phyloP scores from a whole-genome alignment of 1,284 basidiomycete species.

The Takashimella koratensis region DNA sequence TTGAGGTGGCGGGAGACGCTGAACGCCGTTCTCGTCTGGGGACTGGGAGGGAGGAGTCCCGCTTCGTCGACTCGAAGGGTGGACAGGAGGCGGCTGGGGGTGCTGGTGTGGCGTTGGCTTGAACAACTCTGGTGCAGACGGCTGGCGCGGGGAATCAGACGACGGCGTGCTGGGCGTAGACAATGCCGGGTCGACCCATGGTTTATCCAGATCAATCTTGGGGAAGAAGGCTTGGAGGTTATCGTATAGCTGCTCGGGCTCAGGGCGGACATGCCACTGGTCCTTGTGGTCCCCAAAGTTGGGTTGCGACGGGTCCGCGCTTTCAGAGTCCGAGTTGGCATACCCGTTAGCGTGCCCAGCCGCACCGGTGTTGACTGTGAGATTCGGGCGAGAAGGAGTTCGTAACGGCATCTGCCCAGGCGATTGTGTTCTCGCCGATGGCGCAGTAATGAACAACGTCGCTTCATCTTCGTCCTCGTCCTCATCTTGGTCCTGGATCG shows the following conservation, averaged over 20 bases:
- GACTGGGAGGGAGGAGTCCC: conserved; percentile 14
- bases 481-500: neutral
- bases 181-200: conserved; percentile 73
- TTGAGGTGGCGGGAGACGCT: conserved; percentile 16
- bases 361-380: conserved; percentile 31
- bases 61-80: conserved; percentile 18
- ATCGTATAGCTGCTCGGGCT: conserved; percentile 90
- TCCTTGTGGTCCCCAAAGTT: conserved; percentile 4
- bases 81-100: conserved; percentile 34
- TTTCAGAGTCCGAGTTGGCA: conserved; percentile 2
- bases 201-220: conserved; percentile 91
- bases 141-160: conserved; percentile 23
- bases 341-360: neutral
- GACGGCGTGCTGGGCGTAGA: conserved; percentile 63
- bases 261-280: conserved; percentile 79
- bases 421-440: neutral
- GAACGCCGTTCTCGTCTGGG: conserved; percentile 11
- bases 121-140: neutral
- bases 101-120: conserved; percentile 10
- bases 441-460: conserved; percentile 31
- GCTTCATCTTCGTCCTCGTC: conserved; percentile 32
- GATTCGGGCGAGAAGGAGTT: conserved; percentile 24
- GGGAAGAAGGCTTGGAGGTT: conserved; percentile 94
- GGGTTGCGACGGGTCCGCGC: neutral
- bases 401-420: neutral